Evolutionary conservation across 2,329 filamentous ascomycete genomes (phyloP), one percentile per base, ranked within the genome.

Genomic region (Botryotinia convoluta): DNA sequence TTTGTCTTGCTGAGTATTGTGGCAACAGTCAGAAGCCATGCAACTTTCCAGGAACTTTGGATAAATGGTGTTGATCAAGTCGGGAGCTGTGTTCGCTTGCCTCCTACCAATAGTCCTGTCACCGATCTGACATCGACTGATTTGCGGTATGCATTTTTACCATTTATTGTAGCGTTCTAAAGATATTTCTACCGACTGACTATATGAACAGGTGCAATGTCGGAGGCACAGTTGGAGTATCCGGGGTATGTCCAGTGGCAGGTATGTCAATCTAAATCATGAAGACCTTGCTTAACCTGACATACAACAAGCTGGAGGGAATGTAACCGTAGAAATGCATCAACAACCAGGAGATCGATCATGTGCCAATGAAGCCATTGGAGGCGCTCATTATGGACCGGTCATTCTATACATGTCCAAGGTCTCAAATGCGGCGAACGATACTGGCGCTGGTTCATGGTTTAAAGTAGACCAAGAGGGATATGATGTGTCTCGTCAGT

Each of bases 291-390:
- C 48, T 39, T 51, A 42, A 61, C 44, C 51, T 65, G 16, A 69
- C 32, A 16, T 16, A 35, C n/a, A 18, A 35, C 20, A 71, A 74
- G 78, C 77, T 4, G 86, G 87, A 4, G 81, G 81, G 7, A 85
- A 82, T 0, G 84, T 89, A 22, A 88, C 87, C 0, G 83, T 88
- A 12, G 87, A 89, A 80, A 89, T 89, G 86, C 87, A 89, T 81
- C 84, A 85, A 78, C 85, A 87, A 82, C 81, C 81, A 29, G 82
- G 82, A 65, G 84, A 87, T 77, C 83, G 86, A 61, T 80, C 76
- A 44, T 88, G 86, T 77, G 75, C 76, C 32, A 83, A 81, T 63
- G 83, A 87, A 75, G 87, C 86, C 35, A 87, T 89, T 70, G 87
- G 87, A 44, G 86, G 87, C 48, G 83, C 84, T 59, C 87, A 88